Base-by-base conservation (phyloP, 1,284 basidiomycete species). In the Erythrobasidium hasegawianum region DNA sequence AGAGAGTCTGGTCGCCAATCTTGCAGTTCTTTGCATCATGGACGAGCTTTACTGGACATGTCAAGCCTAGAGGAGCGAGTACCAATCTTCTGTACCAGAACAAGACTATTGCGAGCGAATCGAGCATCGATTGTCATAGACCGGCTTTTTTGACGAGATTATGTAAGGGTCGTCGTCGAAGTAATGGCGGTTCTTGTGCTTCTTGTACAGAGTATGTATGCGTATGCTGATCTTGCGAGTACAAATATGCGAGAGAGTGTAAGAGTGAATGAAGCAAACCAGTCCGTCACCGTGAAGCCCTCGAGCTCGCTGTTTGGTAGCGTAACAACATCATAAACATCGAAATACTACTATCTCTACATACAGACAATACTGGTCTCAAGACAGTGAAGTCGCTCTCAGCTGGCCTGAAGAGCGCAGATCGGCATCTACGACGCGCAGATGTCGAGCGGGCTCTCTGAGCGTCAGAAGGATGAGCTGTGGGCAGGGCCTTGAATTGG, bases 381-480 rank as follows among this genome's bases (percentile, higher is more conserved):
- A 5, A 33, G 33, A 33, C 14, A 24, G 14, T 24, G 8, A 47
- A n/a, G 45, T 47, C n/a, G n/a, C 45, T 47, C 22, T 47, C n/a
- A 47, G 45, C 22, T 18, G n/a, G 45, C n/a, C 45, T n/a, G 45
- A 47, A 33, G 33, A 33, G 33, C 33, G 33, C 33, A n/a, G 9
- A 3, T 10, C 18, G 3, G 7, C 14, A 26, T 22, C 14, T 10
- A 22, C 4, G 50, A 53, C 14, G 26, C n/a, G 50, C n/a, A 53
- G 50, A 22, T 16, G 50, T 24, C 22, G 26, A 53, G 50, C 50
- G 43, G 57, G 70, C 84, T 90, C 67, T 87, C 87, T 27, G 87
- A 89, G 71, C 79, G 87, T 60, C 89, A 91, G 78, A 86, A 83
- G 79, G 88, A 90, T 77, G 89, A 91, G 78, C 81, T 91, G 87